Evolutionary conservation across 2,329 filamentous ascomycete genomes (phyloP).

Genomic region (Sclerotinia spermophila): DNA sequence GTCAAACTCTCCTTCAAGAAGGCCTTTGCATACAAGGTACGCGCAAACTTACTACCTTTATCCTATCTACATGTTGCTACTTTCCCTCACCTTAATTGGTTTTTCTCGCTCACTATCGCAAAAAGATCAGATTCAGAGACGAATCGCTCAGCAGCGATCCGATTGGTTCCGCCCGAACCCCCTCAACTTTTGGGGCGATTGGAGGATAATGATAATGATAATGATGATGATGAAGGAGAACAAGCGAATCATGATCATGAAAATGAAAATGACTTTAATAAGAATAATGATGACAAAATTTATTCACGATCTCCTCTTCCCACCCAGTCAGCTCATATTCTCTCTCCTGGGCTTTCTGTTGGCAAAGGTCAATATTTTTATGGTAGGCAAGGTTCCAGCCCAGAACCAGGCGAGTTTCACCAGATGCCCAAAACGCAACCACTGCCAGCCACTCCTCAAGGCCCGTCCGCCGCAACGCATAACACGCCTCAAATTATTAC

Average conservation of each 20-base stretch:
- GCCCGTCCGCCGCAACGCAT: slow-evolving; percentile 31
- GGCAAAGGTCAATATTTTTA: slow-evolving; percentile 22
- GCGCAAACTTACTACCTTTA: slow-evolving; percentile 1
- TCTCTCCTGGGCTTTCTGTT: slow-evolving; percentile 23
- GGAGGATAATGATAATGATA: slow-evolving; percentile 2
- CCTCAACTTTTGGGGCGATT: slow-evolving; percentile 24
- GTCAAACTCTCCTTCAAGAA: slow-evolving; percentile 24
- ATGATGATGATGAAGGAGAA: slow-evolving; percentile 1
- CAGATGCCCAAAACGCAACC: slow-evolving; percentile 26
- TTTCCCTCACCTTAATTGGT: slow-evolving; percentile 14
- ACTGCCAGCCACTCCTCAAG: slow-evolving; percentile 24
- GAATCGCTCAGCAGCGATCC: slow-evolving; percentile 27
- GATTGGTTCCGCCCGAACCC: slow-evolving; percentile 26
- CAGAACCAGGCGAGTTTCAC: slow-evolving; percentile 33
- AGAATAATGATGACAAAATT: slow-evolving; percentile 28
- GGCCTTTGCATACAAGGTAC: slow-evolving; percentile 22
- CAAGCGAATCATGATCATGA: background rate
- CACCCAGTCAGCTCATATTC: slow-evolving; percentile 36
- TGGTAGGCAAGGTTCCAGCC: slow-evolving; percentile 23
- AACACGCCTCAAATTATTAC: slow-evolving; percentile 26
- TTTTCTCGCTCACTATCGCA: slow-evolving; percentile 16
- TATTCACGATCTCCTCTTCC: slow-evolving; percentile 36
- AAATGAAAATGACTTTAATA: slow-evolving; percentile 15
- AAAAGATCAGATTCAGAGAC: slow-evolving; percentile 29
- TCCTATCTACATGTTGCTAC: background rate